Evolutionary conservation across 1,284 basidiomycete species (phyloP).

Genomic region (Trametes hirsuta): DNA sequence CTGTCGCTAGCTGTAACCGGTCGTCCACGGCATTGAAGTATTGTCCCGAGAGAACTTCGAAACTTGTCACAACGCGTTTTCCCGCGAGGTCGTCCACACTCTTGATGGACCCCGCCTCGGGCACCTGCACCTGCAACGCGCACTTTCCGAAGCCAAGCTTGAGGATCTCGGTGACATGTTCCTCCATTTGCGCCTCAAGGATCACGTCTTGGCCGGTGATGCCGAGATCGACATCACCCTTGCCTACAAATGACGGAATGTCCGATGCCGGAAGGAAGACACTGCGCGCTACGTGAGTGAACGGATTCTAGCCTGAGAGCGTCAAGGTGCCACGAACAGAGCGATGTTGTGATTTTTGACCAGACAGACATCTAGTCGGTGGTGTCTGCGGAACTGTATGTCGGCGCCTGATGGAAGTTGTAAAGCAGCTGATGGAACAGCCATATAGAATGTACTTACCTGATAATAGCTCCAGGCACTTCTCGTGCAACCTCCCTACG

Average conservation of each 20-base stretch:
- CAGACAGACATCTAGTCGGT: conserved; percentile 90
- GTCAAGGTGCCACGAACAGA: conserved; percentile 55
- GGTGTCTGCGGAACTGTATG: conserved; percentile 91
- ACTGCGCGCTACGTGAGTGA: conserved; percentile 44
- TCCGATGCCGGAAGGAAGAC: conserved; percentile 98
- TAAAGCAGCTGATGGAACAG: not conserved
- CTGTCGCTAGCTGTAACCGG: conserved; percentile 50
- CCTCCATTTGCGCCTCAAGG: conserved; percentile 83
- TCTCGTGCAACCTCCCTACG: conserved; percentile 88
- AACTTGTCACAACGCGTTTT: conserved; percentile 92
- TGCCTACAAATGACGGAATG: conserved; percentile 98
- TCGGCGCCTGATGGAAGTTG: conserved; percentile 74
- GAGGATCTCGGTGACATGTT: conserved; percentile 80
- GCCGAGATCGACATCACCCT: conserved; percentile 93
- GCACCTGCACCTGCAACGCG: conserved; percentile 92
- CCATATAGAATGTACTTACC: conserved; percentile 52
- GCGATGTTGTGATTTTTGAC: conserved; percentile 94
- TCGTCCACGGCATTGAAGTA: conserved; percentile 83
- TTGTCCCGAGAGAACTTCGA: conserved; percentile 82
- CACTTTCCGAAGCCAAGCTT: conserved; percentile 96
- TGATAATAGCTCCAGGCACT: conserved; percentile 84
- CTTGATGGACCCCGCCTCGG: conserved; percentile 75
- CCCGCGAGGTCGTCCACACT: conserved; percentile 84
- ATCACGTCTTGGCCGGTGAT: conserved; percentile 98
- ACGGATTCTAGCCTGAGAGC: not conserved